Conservation (phyloP, 1,284 basidiomycete species). For the Cryptococcus jaspeensis region DNA sequence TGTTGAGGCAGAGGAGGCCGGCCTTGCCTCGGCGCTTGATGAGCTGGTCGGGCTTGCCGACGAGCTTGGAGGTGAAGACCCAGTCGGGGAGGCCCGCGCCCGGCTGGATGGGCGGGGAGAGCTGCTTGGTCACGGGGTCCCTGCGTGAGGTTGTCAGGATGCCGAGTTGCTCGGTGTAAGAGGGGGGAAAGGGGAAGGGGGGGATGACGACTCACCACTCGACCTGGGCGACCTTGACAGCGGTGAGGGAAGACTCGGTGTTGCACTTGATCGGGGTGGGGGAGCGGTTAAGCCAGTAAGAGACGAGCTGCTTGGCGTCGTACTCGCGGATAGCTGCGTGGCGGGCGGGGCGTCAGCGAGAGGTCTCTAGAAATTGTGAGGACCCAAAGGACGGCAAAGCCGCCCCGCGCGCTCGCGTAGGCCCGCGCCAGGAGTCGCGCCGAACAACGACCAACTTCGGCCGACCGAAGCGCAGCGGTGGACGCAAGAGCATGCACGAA, state of each 20-base stretch:
- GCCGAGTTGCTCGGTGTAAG: too few species aligned
- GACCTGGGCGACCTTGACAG: slow-evolving; percentile 52
- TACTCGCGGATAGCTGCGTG: slow-evolving; percentile 81
- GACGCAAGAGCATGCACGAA: not conserved
- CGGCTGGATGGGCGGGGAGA: slow-evolving; percentile 63
- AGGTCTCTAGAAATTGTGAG: not conserved
- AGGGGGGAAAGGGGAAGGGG: not conserved
- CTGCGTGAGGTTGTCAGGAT: slow-evolving; percentile 54
- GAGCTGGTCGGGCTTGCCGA: slow-evolving; percentile 94
- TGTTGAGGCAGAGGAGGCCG: slow-evolving; percentile 90
- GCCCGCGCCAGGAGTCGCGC: not conserved
- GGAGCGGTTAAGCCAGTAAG: slow-evolving; percentile 88
- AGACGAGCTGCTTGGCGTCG: slow-evolving; percentile 89
- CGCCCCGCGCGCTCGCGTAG: not conserved
- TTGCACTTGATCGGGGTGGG: slow-evolving; percentile 57
- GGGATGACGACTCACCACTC: slow-evolving; percentile 41
- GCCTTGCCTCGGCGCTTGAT: slow-evolving; percentile 99
- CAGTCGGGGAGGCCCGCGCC: slow-evolving; percentile 73
- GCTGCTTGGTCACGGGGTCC: slow-evolving; percentile 75
- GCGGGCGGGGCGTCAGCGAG: slow-evolving; percentile 4
- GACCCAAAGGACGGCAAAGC: not conserved
- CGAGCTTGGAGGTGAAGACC: slow-evolving; percentile 84
- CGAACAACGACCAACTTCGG: not conserved
- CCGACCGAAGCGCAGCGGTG: slow-evolving; percentile 1
- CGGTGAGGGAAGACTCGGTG: slow-evolving; percentile 47